phyloP scores from a whole-genome alignment of 768 basidiomycete genomes.

The Rhodocollybia butyracea region DNA sequence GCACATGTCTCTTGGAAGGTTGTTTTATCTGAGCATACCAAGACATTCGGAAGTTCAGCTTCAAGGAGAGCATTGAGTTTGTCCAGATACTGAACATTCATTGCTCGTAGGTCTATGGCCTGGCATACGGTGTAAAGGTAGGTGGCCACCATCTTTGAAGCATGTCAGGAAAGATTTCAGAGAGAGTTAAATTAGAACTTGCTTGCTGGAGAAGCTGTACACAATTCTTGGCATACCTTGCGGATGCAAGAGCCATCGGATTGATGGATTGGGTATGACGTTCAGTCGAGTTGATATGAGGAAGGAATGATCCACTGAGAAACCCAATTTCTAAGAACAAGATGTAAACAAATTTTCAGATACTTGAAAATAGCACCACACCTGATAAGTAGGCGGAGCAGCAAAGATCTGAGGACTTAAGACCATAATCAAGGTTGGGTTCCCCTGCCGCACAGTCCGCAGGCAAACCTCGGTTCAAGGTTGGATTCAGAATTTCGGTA shows the following conservation, averaged over 20 bases:
- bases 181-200: not conserved
- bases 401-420: constrained; percentile 59
- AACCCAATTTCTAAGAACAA: not conserved
- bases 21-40: not conserved
- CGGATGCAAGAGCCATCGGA: not conserved
- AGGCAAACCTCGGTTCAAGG: constrained; percentile 59
- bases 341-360: not conserved
- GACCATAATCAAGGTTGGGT: constrained; percentile 53
- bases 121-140: no score
- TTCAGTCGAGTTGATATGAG: no score
- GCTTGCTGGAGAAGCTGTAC: not conserved
- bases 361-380: constrained; percentile 30
- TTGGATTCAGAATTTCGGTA: constrained; percentile 51
- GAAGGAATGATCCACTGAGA: not conserved
- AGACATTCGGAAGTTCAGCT: not conserved
- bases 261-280: not conserved
- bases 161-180: not conserved
- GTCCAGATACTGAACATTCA: not conserved
- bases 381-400: no score
- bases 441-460: constrained; percentile 51
- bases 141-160: not conserved
- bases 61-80: not conserved
- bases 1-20: not conserved
- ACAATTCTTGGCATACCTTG: not conserved
- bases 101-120: no score